Conservation (phyloP, 2,329 filamentous ascomycete species). For the Trichoderma brevicompactum region DNA sequence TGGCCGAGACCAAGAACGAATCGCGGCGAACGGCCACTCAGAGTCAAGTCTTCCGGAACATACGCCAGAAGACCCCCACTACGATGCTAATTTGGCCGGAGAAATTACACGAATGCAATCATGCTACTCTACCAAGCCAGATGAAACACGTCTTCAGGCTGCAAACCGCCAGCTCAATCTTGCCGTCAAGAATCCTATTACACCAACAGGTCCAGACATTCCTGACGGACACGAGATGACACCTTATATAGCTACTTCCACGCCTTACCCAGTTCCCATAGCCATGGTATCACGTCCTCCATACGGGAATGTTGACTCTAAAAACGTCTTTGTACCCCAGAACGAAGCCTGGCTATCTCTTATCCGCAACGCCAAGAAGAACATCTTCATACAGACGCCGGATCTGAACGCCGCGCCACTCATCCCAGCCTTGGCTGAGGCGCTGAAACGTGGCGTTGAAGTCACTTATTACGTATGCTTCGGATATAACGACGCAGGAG, state of each 20-base stretch:
- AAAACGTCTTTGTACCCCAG: constrained; percentile 67
- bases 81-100: constrained; percentile 62
- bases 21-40: neutral
- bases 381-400: constrained; percentile 78
- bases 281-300: constrained; percentile 72
- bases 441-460: constrained; percentile 68
- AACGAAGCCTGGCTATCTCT: constrained; percentile 76
- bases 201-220: constrained; percentile 58
- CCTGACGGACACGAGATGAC: constrained; percentile 62
- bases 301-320: constrained; percentile 66
- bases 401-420: constrained; percentile 75
- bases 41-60: constrained; percentile 54
- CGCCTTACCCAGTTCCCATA: constrained; percentile 65
- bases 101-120: constrained; percentile 68
- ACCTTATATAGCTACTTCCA: constrained; percentile 58
- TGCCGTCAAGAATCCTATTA: constrained; percentile 56
- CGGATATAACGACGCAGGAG: constrained; percentile 78
- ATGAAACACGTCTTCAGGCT: constrained; percentile 60
- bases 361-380: constrained; percentile 64
- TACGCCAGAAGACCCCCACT: constrained; percentile 63
- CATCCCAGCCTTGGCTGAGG: constrained; percentile 64
- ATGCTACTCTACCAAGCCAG: constrained; percentile 52
- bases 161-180: constrained; percentile 70
- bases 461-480: constrained; percentile 75
- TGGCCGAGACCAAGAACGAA: neutral